A percentile compares a stretch with the other conserved stretches of the same genome.
These are phyloP conservation scores for Spongospora subterranea DNA, from an alignment of 208 protist species.

Conservation along the genomic window DNA sequence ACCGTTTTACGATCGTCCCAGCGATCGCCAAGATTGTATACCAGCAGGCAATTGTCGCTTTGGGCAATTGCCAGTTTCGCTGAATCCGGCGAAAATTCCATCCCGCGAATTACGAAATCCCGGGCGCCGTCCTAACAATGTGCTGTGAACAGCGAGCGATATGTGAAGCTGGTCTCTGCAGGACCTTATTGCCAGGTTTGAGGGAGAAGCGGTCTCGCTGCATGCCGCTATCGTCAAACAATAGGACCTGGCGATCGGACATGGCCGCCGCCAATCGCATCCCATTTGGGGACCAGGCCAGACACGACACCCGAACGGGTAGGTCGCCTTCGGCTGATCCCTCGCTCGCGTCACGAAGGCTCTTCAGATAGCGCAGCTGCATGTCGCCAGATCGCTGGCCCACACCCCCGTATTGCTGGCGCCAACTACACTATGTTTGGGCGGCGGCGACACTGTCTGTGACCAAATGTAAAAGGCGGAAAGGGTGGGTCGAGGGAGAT, in stretches of 20 bases:
- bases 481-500: no score
- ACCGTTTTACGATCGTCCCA: conserved; percentile 96
- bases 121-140: conserved; percentile 77
- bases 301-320: neutral
- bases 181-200: conserved; percentile 78
- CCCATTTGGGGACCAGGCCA: conserved; percentile 56
- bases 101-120: conserved; percentile 84
- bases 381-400: conserved; percentile 75
- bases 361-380: conserved; percentile 90
- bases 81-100: conserved; percentile 94
- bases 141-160: conserved; percentile 85
- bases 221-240: conserved; percentile 57
- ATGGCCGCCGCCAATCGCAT: conserved; percentile 46
- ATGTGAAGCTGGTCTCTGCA: conserved; percentile 87
- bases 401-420: no score
- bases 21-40: conserved; percentile 93
- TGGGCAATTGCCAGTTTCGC: conserved; percentile 91
- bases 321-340: conserved; percentile 32
- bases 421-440: no score
- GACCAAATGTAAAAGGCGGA: no score
- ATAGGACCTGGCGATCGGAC: conserved; percentile 36
- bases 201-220: conserved; percentile 55
- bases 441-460: no score
- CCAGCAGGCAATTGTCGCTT: conserved; percentile 92
- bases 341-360: conserved; percentile 79